Base-by-base conservation (phyloP, 1,284 basidiomycete genomes). In the Austroboletus novae-zelandiae region DNA sequence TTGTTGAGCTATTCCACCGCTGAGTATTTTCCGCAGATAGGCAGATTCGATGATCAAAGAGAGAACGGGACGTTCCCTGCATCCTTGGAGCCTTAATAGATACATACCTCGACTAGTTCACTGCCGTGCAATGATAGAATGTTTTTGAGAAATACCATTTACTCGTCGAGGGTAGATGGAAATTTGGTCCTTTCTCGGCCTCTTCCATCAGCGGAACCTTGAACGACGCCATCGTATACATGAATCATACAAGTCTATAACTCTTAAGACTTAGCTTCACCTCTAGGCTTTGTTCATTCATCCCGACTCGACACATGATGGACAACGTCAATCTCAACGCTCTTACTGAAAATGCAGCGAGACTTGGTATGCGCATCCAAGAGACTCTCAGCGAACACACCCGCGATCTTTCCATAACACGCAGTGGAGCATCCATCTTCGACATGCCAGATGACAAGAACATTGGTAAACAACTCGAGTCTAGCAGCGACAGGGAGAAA, bases 21-120 rank as follows among this genome's bases (percentile, higher is more conserved):
- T 68, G 40, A 59, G 36, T 52, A 14, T 48, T 50, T 18, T 43
- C 25, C 43, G 23, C 68, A 94, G 94, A 84, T 89, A 67, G 65
- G 74, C 60, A 91, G 86, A 74, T 98, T 89, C 78, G 92, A 96
- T 68, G 94, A 96, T 56, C 92, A 97, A 74, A 83, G 94, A 68
- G 94, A 97, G 71, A 84, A 72, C 61, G 91, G 91, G 57, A 91
- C 88, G 37, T 98, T 98, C 86, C 92, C 94, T 41, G 89, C 90
- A 25, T 91, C 89, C 18, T 74, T 95, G 62, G 90, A 94, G 66
- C 86, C 86, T 58, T 87, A 73, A 80, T 65, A 65, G 51, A 57
- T 52, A 45, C 29, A 45, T 30, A 13, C 31, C 13, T 27, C 7
- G 36, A 47, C 10, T 43, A 34, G 45, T 10, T 43, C 48, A 14